phyloP scores from a whole-genome alignment of 805 yeast species.

The Wickerhamomyces tratensis region DNA sequence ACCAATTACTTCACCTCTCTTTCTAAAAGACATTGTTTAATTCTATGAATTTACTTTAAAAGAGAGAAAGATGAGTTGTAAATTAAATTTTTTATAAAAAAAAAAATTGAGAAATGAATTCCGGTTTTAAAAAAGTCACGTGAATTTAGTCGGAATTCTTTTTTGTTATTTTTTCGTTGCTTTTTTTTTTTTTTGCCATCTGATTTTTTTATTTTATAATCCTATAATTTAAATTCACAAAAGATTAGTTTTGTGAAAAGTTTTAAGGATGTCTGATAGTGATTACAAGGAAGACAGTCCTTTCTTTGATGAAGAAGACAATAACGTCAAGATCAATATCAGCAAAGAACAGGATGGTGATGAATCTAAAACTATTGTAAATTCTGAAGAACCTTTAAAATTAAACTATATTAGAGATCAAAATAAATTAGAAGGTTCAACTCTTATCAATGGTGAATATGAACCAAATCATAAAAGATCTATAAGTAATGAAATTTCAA shows the following conservation, averaged over 20 bases:
- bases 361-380: conserved; percentile 4
- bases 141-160: background rate
- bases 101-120: background rate
- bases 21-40: conserved; percentile 44
- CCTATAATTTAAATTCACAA: too few species aligned
- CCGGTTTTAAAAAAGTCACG: background rate
- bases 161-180: too few species aligned
- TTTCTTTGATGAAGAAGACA: conserved; percentile 1
- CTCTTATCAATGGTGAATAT: conserved; percentile 15
- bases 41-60: too few species aligned
- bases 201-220: too few species aligned
- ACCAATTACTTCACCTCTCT: conserved; percentile 40
- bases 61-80: too few species aligned
- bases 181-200: too few species aligned
- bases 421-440: conserved; percentile 16
- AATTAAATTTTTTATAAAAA: background rate
- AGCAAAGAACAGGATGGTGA: conserved; percentile 5
- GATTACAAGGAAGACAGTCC: background rate
- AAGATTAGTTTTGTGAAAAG: too few species aligned
- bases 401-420: conserved; percentile 16
- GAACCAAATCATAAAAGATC: conserved; percentile 11
- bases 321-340: background rate
- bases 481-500: conserved; percentile 21
- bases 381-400: conserved; percentile 6
- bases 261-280: background rate